Percentiles rank a stretch among this genome's conserved stretches.
These are phyloP conservation scores for Avena insularis DNA, from an alignment of 176 grass and related monocot species.

Conservation along the genomic window DNA sequence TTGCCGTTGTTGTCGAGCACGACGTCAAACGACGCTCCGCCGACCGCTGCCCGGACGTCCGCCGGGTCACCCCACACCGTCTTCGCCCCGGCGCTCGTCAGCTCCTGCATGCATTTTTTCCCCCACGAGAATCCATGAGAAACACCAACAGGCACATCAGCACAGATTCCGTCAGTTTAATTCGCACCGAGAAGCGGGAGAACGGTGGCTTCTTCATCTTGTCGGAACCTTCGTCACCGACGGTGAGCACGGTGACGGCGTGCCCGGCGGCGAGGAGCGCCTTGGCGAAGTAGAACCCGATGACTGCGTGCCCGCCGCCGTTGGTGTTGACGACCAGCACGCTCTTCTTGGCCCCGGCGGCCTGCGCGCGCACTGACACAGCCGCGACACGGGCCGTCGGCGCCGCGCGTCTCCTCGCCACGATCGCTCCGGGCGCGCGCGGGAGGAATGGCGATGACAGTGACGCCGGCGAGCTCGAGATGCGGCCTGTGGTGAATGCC, in stretches of 20 bases:
- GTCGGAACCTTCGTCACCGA: slow-evolving; percentile 78
- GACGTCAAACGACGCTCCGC: slow-evolving; percentile 63
- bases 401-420: not conserved
- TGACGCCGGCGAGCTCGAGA: not conserved
- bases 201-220: slow-evolving; percentile 99
- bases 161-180: not conserved
- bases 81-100: slow-evolving; percentile 70
- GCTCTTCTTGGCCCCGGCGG: slow-evolving; percentile 62
- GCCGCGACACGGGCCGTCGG: not conserved
- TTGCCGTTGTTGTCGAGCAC: slow-evolving; percentile 97
- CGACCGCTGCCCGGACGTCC: slow-evolving; percentile 56
- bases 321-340: slow-evolving; percentile 84
- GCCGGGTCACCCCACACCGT: slow-evolving; percentile 78
- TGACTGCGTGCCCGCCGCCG: slow-evolving; percentile 80
- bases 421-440: not conserved
- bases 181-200: slow-evolving; percentile 70
- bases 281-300: slow-evolving; percentile 88
- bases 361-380: slow-evolving; percentile 28
- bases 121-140: not conserved
- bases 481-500: not conserved
- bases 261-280: slow-evolving; percentile 75
- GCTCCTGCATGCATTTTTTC: slow-evolving; percentile 56
- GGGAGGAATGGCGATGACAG: slow-evolving; percentile 4
- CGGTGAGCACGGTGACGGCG: slow-evolving; percentile 83
- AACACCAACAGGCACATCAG: too few species aligned